Evolutionary conservation across 176 grass and related monocot genomes (phyloP), one percentile per base, ranked within the genome.

Genomic region (Canna indica): DNA sequence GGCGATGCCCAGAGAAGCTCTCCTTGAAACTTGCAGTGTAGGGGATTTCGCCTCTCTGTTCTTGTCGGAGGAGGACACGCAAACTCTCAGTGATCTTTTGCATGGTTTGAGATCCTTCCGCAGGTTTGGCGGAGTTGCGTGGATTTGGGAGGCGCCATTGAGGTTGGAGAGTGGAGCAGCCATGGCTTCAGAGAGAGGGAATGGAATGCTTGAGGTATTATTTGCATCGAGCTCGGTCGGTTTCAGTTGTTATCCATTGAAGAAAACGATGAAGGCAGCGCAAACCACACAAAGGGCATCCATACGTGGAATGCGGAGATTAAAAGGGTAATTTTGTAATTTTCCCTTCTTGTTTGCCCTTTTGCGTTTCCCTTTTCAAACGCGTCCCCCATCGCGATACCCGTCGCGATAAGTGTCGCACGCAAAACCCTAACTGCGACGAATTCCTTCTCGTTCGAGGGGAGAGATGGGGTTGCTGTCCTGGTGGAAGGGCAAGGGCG

Each of bases 381-480:
- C 36, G 36, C 41, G 41, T 44, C 13, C 41, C 41, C 7, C 41
- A 10, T 44, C 41, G 41, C 36, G n/a, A n/a, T n/a, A n/a, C 47
- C 15, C 22, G 6, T 24, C 8, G 22, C 22, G 22, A 25, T 54
- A 54, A 54, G 22, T 22, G 8, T 54, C 20, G 50, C 5, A 28
- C 60, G 0, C 28, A 62, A 33, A 64, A 64, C 60, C 60, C 60
- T 64, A 64, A 64, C 1, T 24, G 13, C 59, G 13, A 15, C 47
- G 47, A 20, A 16, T n/a, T n/a, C 47, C 47, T 50, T 20, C 22
- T 25, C 50, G 4, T 16, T 5, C 60, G 27, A 22, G 60, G 15
- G 28, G 31, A 8, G 1, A 16, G 56, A 96, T 96, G 92, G 92
- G 92, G 52, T 74, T 91, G 72, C 75, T 96, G 38, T 96, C 80